Evolutionary conservation across 352 stramenopile genomes (phyloP).

Genomic region (Phytophthora ohioensis): DNA sequence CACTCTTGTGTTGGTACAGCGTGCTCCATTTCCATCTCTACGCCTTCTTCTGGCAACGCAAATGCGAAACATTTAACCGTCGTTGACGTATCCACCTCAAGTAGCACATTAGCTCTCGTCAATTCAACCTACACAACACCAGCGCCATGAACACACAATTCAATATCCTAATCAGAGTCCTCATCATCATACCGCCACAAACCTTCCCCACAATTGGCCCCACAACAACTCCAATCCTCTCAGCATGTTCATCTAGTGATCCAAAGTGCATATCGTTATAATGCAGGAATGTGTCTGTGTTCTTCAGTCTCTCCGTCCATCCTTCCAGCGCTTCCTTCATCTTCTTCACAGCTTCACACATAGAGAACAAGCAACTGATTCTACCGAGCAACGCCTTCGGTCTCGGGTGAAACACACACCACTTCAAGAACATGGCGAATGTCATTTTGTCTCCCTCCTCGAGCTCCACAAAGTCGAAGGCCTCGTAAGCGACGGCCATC

Average conservation of each 20-base stretch:
- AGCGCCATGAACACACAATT: background rate
- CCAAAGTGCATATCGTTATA: slow-evolving; percentile 52
- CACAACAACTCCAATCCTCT: slow-evolving; percentile 43
- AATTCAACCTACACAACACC: slow-evolving; percentile 26
- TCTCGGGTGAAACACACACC: slow-evolving; percentile 72
- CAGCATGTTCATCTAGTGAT: slow-evolving; percentile 12
- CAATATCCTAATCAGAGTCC: background rate
- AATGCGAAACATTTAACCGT: slow-evolving; percentile 54
- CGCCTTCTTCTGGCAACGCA: slow-evolving; percentile 1
- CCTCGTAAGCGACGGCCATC: slow-evolving; percentile 66
- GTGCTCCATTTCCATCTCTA: background rate
- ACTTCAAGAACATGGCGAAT: slow-evolving; percentile 66
- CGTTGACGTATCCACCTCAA: slow-evolving; percentile 45
- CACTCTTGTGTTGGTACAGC: slow-evolving; percentile 11
- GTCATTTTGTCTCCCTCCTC: slow-evolving; percentile 80
- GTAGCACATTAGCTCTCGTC: slow-evolving; percentile 37
- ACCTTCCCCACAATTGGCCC: slow-evolving; percentile 49
- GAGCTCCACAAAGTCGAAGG: slow-evolving; percentile 69
- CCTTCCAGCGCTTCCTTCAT: slow-evolving; percentile 45
- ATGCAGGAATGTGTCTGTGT: slow-evolving; percentile 29
- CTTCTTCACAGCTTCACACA: slow-evolving; percentile 41
- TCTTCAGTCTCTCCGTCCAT: slow-evolving; percentile 9
- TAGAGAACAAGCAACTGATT: slow-evolving; percentile 62
- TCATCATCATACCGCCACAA: background rate
- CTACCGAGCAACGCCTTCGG: slow-evolving; percentile 63